Percentiles rank a stretch among this genome's conserved stretches.
These are phyloP conservation scores for Gleditsia sinensis DNA, from an alignment of 306 rosid species.

Conservation along the genomic window DNA sequence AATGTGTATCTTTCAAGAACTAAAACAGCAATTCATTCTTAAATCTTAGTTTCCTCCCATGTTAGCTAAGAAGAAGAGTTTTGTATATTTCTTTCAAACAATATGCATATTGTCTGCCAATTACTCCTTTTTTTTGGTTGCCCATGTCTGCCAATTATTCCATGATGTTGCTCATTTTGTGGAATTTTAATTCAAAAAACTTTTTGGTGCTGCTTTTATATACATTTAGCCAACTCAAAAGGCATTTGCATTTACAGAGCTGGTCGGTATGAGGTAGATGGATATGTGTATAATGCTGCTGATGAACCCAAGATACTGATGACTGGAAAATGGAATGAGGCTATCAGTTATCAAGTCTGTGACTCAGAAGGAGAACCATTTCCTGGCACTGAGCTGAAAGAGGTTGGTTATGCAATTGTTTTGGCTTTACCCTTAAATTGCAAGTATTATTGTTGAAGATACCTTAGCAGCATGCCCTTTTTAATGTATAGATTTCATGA, in stretches of 20 bases:
- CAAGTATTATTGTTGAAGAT: not conserved
- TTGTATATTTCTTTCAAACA: not conserved
- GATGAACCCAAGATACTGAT: conserved; percentile 90
- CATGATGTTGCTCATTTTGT: not conserved
- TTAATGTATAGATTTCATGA: not conserved
- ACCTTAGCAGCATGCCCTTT: not conserved
- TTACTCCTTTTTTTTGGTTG: no score
- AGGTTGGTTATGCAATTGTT: conserved; percentile 49
- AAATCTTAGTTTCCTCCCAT: no score
- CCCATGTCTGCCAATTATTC: not conserved
- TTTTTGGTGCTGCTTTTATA: not conserved
- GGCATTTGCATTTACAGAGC: conserved; percentile 54
- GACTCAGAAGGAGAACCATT: conserved; percentile 89
- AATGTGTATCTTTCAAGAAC: no score
- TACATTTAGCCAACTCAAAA: conserved; percentile 5
- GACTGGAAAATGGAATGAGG: conserved; percentile 90
- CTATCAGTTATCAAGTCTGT: conserved; percentile 75
- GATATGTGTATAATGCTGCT: conserved; percentile 72
- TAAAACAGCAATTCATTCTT: no score
- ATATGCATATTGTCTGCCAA: conserved; percentile 4
- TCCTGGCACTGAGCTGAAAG: conserved; percentile 73
- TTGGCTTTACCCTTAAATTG: not conserved
- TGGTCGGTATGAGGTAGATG: conserved; percentile 94
- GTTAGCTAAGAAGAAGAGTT: no score
- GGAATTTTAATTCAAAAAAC: not conserved